Evolutionary conservation across 192 early-diverging fungal species (phyloP), one percentile per base, ranked within the genome.

Genomic region (Backusella westeae): DNA sequence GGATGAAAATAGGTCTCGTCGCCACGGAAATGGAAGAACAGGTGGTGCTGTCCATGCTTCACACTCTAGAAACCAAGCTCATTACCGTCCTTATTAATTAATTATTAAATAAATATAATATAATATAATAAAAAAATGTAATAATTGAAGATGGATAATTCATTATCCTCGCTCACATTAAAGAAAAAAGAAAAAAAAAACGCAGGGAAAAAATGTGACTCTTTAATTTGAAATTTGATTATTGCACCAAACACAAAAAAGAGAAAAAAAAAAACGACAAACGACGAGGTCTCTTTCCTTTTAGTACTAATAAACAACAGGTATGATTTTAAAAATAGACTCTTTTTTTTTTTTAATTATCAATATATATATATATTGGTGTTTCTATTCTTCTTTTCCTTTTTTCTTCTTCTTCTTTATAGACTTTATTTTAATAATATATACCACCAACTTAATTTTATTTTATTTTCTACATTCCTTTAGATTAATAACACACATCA

Each of bases 1-100:
- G 56, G 80, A 74, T 63, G 83, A 77, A 23, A 76, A 77, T 49
- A 52, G 49, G 32, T 36, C 46, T 14, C 75, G 78, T n/a, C 82
- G 75, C 52, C 84, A 80, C 1, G 71, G 74, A 21, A 79, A 77
- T 70, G 82, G 77, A 17, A 78, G 82, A 17, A 72, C 71, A 38
- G 71, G 80, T 29, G 82, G 82, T 12, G 78, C 85, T 14, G 56
- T 86, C 42, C 77, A 86, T 75, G 81, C 78, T 21, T 80, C 80
- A n/a, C 78, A 77, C 7, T 78, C 81, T 29, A 79, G 81, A 15
- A 83, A 80, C 17, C 76, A 75, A 53, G 75, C 74, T 66, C 82
- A 81, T 46, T 82, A 86, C 56, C 82, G 81, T 59, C 85, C 85
- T 12, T 86, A 86, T 75, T 79, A 35, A 77, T 12, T 17, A 29